Evolutionary conservation across 306 rosid genomes (phyloP).

Genomic region (Rosa chinensis): DNA sequence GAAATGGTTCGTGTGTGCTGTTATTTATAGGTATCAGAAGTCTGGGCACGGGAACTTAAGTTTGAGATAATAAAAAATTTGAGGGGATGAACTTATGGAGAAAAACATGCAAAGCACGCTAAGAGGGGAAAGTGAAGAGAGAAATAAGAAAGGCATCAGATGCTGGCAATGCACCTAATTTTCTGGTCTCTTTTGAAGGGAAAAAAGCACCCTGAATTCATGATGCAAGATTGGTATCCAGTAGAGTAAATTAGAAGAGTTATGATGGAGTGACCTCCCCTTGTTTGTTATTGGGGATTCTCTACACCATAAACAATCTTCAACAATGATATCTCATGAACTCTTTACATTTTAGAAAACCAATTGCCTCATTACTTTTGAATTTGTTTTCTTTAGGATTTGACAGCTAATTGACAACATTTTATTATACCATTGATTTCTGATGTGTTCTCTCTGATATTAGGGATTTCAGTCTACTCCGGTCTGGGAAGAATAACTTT

Average conservation of each 20-base stretch:
- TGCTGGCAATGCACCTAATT: slow-evolving; percentile 33
- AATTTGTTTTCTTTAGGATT: neutral
- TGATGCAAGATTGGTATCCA: slow-evolving; percentile 54
- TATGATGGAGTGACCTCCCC: slow-evolving; percentile 9
- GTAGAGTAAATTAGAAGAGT: slow-evolving; percentile 16
- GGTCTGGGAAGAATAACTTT: slow-evolving; percentile 6
- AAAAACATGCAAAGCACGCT: slow-evolving; percentile 23
- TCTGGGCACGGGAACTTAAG: neutral
- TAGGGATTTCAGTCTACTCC: neutral
- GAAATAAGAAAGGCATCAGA: slow-evolving; percentile 51
- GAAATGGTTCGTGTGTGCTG: slow-evolving; percentile 18
- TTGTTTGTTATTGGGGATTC: slow-evolving; percentile 1
- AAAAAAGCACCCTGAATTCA: slow-evolving; percentile 36
- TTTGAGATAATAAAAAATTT: slow-evolving; percentile 11
- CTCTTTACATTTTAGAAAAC: neutral
- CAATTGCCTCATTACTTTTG: neutral
- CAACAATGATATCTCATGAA: neutral
- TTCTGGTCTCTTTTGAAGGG: neutral
- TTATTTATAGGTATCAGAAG: slow-evolving; percentile 48
- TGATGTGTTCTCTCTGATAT: neutral
- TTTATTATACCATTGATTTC: neutral
- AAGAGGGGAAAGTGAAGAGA: neutral
- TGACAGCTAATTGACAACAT: slow-evolving; percentile 10
- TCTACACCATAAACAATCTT: slow-evolving; percentile 6
- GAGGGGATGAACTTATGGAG: neutral